Base-by-base conservation (phyloP, 2,329 filamentous ascomycete genomes). In the Fusarium sp. region DNA sequence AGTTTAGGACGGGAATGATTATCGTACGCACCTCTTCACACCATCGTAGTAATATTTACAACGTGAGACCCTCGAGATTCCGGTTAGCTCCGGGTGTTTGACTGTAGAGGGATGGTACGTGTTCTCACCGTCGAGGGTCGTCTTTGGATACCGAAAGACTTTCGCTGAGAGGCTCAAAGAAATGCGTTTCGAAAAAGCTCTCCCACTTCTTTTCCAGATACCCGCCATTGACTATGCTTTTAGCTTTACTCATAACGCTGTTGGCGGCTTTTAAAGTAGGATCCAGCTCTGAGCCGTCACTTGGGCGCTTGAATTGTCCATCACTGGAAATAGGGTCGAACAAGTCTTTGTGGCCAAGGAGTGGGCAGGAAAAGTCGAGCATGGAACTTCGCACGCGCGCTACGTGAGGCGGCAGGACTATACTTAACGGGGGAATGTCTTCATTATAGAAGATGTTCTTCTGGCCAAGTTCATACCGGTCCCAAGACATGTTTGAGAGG, bases 1-100 rank as follows among this genome's bases (percentile, higher is more conserved):
- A 20, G n/a, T 48, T 16, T 14, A 34, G 4, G n/a, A 34, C 10
- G 6, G 16, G 16, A 30, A 25, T 13, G 11, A 8, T 7, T 25
- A 43, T 20, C 5, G 4, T 30, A 32, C 45, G 5, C 67, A 76
- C 73, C 39, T 20, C 16, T 32, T 66, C 2, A 72, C 35, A 1
- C 23, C 65, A 11, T 76, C 73, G 16, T 76, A 76, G 41, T 72
- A 76, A 11, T 72, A 76, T n/a, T 72, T 72, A 45, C 39, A 67
- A 4, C 71, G 71, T 10, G 73, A 72, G 37, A n/a, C 37, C 2
- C 37, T 39, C 8, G 37, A 18, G 18, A n/a, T 39, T 39, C 6
- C 2, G 16, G 37, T 39, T 7, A 39, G 37, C 37, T 16, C 37
- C 8, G 7, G 4, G 37, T 39, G 37, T n/a, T n/a, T 39, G 7